Evolutionary conservation across 352 stramenopile species (phyloP), one percentile per base, ranked within the genome.

Genomic region (Pythium brachiatum): DNA sequence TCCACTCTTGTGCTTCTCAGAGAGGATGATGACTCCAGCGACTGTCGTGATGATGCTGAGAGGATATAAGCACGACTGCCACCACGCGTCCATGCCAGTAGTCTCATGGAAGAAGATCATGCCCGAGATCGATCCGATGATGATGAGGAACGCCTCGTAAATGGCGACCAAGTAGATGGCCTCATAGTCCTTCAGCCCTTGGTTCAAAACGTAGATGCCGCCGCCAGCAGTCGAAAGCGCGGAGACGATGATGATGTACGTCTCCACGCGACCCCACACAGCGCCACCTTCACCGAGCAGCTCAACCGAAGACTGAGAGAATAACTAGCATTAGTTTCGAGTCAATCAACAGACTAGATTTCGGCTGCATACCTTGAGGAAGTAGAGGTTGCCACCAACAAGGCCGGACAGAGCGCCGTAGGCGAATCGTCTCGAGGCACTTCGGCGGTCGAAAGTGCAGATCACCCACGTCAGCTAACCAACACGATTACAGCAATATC

Each of bases 91-190:
- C 81, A 95, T 95, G 50, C 79, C 86, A 2, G 78, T 68, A 60
- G 84, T 91, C 75, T 95, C 86, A 60, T 92, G 82, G 73, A 95
- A 95, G 66, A 95, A 95, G 54, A 95, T 89, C 43, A 95, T 84
- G 7, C 86, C 86, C 3, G 82, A 92, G 64, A 95, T 74, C 53
- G 86, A 93, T 51, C 86, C 81, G 69, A 91, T 91, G 54, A 93
- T 62, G 51, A 95, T 95, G 38, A 95, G 67, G 62, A 92, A 91
- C 31, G 82, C 81, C 36, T 95, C 74, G 63, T 95, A 95, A 53
- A 93, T 92, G 6, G 86, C 82, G 13, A 95, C 86, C 51, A 95
- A 70, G 64, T 93, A 92, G 32, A 95, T 73, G 16, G 86, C 86
- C n/a, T 95, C 86, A 62, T 95, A 95, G 67, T 95, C 83, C 27